Evolutionary conservation across 2,329 filamentous ascomycete species (phyloP), one percentile per base, ranked within the genome.

Genomic region (Fusarium floridanum): DNA sequence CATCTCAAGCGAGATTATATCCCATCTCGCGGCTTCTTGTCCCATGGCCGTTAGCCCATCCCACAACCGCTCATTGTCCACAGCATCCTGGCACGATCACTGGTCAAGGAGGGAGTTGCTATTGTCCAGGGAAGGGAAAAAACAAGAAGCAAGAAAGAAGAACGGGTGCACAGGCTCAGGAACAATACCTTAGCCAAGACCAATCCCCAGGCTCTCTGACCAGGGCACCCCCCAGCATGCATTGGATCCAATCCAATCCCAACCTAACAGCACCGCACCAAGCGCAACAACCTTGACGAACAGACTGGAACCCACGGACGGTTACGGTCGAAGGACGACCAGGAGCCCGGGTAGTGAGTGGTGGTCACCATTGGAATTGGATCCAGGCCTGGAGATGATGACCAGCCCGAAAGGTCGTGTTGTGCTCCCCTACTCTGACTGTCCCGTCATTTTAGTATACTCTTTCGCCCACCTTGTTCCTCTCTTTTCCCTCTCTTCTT

Each of bases 1-100:
- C 74, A 65, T 61, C 67, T 72, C 76, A 79, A 79, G 78, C 78
- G 78, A 79, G 74, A 79, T 79, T 79, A 76, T 78, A 70, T 69
- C 76, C 78, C 78, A 79, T 79, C 76, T 79, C 70, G 68, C 70
- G 61, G 68, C 67, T 65, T 73, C 68, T 70, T 55, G 66, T 61
- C 24, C 68, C 64, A 74, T 60, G 60, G 63, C 60, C 68, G 55
- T 69, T 70, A 63, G 74, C 64, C 68, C 62, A 59, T 64, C 62
- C 50, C 66, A 73, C 61, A 75, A 64, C 72, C 69, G 69, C 69
- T 61, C 72, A 75, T 73, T 62, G 50, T 67, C 69, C 53, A 74
- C 45, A 73, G 61, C 22, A 70, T 70, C 68, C 63, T 27, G 64
- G 72, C 63, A 67, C 68, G 69, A 73, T 66, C 66, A 72, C 55